Base-by-base conservation (phyloP, 2,329 filamentous ascomycete genomes). In the Talaromyces verruculosus region DNA sequence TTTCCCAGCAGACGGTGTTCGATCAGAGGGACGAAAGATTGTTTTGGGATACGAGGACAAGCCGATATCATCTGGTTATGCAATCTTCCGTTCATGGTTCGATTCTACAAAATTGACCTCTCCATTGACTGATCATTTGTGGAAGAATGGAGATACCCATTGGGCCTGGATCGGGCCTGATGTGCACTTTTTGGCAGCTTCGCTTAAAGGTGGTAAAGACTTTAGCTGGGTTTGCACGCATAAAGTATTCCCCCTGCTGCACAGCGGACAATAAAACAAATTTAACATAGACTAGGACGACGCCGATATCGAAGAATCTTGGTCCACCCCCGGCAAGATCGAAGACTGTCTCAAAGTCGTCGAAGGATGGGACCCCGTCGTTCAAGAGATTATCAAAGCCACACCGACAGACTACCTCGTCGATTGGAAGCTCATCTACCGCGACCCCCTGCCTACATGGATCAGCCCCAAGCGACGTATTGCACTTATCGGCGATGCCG, bases 221-320 rank as follows among this genome's bases (percentile, higher is more conserved):
- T 81, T 85, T 68, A 82, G 77, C 57, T 85, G 84, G 84, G 84
- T 84, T 3, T 83, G 82, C 64, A 85, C 84, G 35, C 84, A 85
- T 71, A 80, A 78, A 66, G 79, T 80, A 67, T 63, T 55, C 33
- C 15, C 59, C 28, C 11, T 5, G 37, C 33, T 30, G 17, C 7
- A 22, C 5, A 49, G 17, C 11, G n/a, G 15, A 43, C 10, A 45
- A 11, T 7, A 1, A 15, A 25, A 22, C 8, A 45, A 58, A n/a
- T 6, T 39, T 57, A 6, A 64, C 30, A 11, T 57, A 1, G 1
- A 35, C 10, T 59, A 80, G 63, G 85, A 86, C 68, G 79, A 81
- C 65, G 79, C 81, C 68, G 81, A 86, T 69, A 84, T 85, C 63
- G 79, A 84, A 65, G 82, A 86, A 72, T 83, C 82, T 1, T 85